A percentile compares a stretch with the other conserved stretches of the same genome.
These are phyloP conservation scores for Nitzschia inconspicua DNA, from an alignment of 108 stramenopile genomes.

Conservation along the genomic window DNA sequence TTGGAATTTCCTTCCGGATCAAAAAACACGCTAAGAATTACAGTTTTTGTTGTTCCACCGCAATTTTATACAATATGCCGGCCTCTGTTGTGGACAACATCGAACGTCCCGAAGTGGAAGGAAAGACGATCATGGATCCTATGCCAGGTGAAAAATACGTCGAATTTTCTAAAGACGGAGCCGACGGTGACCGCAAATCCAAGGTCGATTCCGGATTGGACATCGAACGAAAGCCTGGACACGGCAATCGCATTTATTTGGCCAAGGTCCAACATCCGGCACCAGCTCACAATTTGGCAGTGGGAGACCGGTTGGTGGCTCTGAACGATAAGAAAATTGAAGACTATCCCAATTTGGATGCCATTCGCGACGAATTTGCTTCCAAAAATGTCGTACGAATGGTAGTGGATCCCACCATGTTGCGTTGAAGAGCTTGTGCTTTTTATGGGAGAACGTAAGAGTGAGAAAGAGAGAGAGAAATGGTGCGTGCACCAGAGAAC, in stretches of 20 bases:
- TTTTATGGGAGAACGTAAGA: no score
- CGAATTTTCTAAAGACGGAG: constrained; percentile 8
- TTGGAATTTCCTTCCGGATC: no score
- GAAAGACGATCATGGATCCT: no score
- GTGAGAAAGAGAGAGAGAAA: no score
- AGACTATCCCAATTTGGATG: not conserved
- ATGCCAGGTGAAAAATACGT: constrained; percentile 11
- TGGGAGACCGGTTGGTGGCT: constrained; percentile 9
- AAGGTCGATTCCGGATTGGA: constrained; percentile 9
- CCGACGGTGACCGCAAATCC: constrained; percentile 3
- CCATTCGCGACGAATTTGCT: not conserved
- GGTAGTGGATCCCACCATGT: constrained; percentile 10
- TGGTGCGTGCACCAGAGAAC: no score
- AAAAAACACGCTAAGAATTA: no score
- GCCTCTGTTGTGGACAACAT: no score
- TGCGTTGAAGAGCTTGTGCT: no score
- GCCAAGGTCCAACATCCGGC: constrained; percentile 10
- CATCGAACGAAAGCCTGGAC: not conserved
- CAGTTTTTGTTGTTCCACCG: no score
- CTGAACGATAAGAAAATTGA: constrained; percentile 12
- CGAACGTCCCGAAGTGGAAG: no score
- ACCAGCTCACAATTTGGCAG: constrained; percentile 1
- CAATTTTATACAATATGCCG: no score
- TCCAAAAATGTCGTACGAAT: not conserved
- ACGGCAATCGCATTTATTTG: constrained; percentile 1